Evolutionary conservation across 2,329 filamentous ascomycete species (phyloP), one percentile per base, ranked within the genome.

Genomic region (Hypoxylon sp.): DNA sequence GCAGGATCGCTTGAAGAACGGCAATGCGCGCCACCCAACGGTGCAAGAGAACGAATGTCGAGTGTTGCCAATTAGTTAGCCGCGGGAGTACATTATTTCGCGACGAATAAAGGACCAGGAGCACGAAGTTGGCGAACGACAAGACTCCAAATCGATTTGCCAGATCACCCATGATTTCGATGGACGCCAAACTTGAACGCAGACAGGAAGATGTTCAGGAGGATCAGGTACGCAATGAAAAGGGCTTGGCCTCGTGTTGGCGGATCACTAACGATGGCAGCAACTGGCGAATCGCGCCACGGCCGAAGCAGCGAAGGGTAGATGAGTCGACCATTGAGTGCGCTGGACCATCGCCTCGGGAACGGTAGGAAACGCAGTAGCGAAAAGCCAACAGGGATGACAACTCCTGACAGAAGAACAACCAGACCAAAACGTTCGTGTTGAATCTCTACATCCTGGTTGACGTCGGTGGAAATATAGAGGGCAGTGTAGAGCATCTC

Each of bases 151-250:
- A 73, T 3, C 79, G 78, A 28, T 73, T 67, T 9, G 66, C 65
- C 2, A 79, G 46, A 43, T 78, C 77, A 0, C 65, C 70, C 66
- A 76, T 72, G 10, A 79, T 73, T 57, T 78, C 74, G 68, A 21
- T 55, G 57, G 28, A 66, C 55, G 17, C 38, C 38, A 9, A 10
- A 43, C 17, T 43, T 43, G 17, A 43, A 43, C 4, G 57, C 45
- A 7, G 50, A 19, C 3, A 72, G 59, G 9, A 69, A 23, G 38
- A 72, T 25, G 60, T 93, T 91, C 65, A 93, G 77, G 32, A 93
- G 86, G 78, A 93, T 92, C 81, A 93, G 92, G 74, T 93, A 84
- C 10, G 88, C 88, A 71, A 93, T 91, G 75, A 93, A 91, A 76
- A 89, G 63, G 7, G 56, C 52, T 28, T 71, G 68, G 4, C 70